phyloP scores from a whole-genome alignment of 2,329 filamentous ascomycete species.

The Stachybotrys echinatus region DNA sequence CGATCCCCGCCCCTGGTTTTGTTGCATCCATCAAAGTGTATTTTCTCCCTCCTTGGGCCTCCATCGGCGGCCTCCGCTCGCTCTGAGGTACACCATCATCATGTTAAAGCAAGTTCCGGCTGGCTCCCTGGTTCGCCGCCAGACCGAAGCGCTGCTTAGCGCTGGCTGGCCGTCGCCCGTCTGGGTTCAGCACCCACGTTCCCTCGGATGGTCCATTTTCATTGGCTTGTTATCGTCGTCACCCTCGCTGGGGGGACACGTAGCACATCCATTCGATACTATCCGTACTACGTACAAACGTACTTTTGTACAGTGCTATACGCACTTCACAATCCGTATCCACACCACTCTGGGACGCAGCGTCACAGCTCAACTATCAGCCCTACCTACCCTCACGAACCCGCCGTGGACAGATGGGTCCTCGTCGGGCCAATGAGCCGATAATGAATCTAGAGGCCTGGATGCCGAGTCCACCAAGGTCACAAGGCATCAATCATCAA shows the following conservation, averaged over 20 bases:
- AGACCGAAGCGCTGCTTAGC: background rate
- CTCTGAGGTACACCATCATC: background rate
- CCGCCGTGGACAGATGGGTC: background rate
- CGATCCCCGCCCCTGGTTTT: background rate
- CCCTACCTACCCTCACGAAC: background rate
- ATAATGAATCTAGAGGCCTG: background rate
- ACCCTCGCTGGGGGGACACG: background rate
- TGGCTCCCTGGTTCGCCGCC: background rate
- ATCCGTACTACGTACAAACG: background rate
- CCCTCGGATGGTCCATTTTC: background rate
- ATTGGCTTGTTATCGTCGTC: background rate
- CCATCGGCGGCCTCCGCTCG: background rate
- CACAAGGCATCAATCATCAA: background rate
- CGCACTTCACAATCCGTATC: too few relatives aligned
- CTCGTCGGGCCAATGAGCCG: background rate
- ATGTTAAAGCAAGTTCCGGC: background rate
- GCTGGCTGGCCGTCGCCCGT: background rate
- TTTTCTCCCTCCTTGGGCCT: background rate
- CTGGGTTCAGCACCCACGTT: background rate
- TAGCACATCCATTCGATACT: background rate
- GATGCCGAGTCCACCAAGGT: background rate
- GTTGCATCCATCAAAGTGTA: background rate
- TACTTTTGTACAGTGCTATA: background rate
- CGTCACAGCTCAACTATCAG: background rate
- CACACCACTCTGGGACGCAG: background rate